Conservation (phyloP, 805 yeast species). For the Candida broadrunensis region DNA sequence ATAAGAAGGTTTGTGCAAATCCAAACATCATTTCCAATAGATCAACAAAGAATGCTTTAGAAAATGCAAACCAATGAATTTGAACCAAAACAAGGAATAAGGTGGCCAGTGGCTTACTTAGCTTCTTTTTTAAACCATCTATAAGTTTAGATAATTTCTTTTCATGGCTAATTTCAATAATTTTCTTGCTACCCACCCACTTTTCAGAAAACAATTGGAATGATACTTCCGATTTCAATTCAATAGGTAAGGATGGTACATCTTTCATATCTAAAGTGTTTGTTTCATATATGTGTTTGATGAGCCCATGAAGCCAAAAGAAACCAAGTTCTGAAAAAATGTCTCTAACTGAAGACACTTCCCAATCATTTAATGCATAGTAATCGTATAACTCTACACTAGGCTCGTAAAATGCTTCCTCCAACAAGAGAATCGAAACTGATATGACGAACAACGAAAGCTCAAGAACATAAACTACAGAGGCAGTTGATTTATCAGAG, state of each 20-base stretch:
- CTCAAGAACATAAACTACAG: constrained; percentile 9
- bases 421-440: constrained; percentile 9
- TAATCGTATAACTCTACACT: constrained; percentile 5
- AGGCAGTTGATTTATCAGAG: constrained; percentile 1
- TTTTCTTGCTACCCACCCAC: constrained; percentile 17
- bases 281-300: neutral
- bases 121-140: constrained; percentile 7
- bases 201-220: constrained; percentile 10
- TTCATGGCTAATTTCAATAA: constrained; percentile 26
- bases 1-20: constrained; percentile 81
- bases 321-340: constrained; percentile 18
- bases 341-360: constrained; percentile 15
- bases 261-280: constrained; percentile 37
- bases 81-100: constrained; percentile 12
- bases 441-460: constrained; percentile 11
- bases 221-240: constrained; percentile 10
- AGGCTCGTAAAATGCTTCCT: constrained; percentile 13
- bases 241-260: constrained; percentile 50
- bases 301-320: constrained; percentile 14
- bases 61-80: constrained; percentile 21
- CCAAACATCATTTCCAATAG: constrained; percentile 12
- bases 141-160: constrained; percentile 1
- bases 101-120: constrained; percentile 6
- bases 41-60: constrained; percentile 18
- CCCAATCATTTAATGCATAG: constrained; percentile 24